phyloP scores from a whole-genome alignment of 495 filamentous ascomycete species.

The Clavariopsis aquatica region DNA sequence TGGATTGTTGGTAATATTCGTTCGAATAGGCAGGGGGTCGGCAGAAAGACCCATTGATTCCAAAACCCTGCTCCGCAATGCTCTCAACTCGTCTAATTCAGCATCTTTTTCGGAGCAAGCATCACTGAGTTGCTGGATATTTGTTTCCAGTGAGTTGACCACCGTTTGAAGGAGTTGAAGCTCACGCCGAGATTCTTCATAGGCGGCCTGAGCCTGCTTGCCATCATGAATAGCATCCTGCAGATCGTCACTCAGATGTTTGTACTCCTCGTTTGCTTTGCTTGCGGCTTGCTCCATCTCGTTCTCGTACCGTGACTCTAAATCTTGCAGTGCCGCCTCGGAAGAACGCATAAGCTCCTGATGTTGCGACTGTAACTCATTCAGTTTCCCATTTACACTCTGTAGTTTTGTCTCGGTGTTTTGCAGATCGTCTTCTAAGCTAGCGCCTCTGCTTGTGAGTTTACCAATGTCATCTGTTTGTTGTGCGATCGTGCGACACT shows the following conservation, averaged over 20 bases:
- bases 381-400: background rate
- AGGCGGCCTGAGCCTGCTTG: background rate
- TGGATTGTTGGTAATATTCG: background rate
- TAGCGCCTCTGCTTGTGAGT: background rate
- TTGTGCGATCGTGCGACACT: constrained; percentile 1
- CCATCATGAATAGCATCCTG: constrained; percentile 1
- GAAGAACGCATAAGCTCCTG: constrained; percentile 16
- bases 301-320: constrained; percentile 15
- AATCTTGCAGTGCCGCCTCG: constrained; percentile 9
- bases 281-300: constrained; percentile 14
- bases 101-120: constrained; percentile 35
- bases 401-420: constrained; percentile 6
- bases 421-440: constrained; percentile 4
- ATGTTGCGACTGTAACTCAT: constrained; percentile 8
- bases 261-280: constrained; percentile 22
- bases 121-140: constrained; percentile 23
- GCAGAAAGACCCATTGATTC: constrained; percentile 8
- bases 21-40: background rate
- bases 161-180: background rate
- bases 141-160: constrained; percentile 5
- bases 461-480: constrained; percentile 7
- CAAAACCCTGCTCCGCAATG: constrained; percentile 7
- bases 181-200: constrained; percentile 10
- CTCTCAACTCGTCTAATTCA: constrained; percentile 47
- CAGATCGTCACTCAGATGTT: constrained; percentile 9